Evolutionary conservation across 768 basidiomycete genomes (phyloP).

Genomic region (Phaffia australis): DNA sequence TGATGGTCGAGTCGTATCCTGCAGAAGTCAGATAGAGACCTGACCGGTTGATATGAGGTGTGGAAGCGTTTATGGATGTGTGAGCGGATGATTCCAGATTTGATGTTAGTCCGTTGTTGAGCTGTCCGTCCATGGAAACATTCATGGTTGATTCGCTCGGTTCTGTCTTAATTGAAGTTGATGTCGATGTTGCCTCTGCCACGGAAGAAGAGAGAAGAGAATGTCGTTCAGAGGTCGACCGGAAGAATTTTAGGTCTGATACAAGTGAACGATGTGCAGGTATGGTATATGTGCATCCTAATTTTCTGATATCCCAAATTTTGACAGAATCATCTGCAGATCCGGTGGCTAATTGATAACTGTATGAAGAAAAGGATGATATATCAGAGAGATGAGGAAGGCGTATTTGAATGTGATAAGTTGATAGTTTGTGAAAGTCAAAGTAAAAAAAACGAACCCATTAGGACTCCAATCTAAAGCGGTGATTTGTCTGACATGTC

Average conservation of each 20-base stretch:
- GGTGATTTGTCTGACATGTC: conserved; percentile 86
- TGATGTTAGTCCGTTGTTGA: background rate
- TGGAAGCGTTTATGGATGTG: background rate
- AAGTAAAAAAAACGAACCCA: conserved; percentile 50
- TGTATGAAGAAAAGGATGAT: conserved; percentile 35
- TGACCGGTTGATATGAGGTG: conserved; percentile 45
- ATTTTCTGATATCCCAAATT: conserved; percentile 94
- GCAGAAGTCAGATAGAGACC: conserved; percentile 87
- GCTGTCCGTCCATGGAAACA: conserved; percentile 2
- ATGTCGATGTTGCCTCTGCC: background rate
- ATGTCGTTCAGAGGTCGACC: conserved; percentile 35
- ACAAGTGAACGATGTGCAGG: conserved; percentile 92
- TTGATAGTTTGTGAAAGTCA: conserved; percentile 13
- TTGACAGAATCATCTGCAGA: conserved; percentile 95
- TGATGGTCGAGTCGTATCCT: conserved; percentile 90
- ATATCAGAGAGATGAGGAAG: conserved; percentile 8
- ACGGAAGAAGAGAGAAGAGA: conserved; percentile 8
- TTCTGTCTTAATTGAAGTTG: conserved; percentile 4
- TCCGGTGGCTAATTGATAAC: conserved; percentile 94
- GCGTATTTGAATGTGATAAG: background rate
- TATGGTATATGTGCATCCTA: conserved; percentile 88
- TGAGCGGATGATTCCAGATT: background rate
- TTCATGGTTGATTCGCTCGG: conserved; percentile 9
- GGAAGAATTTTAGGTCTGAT: conserved; percentile 90
- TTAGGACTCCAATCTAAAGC: conserved; percentile 89